Evolutionary conservation across 2,329 filamentous ascomycete species (phyloP), one percentile per base, ranked within the genome.

Genomic region (Aspergillus fructus): DNA sequence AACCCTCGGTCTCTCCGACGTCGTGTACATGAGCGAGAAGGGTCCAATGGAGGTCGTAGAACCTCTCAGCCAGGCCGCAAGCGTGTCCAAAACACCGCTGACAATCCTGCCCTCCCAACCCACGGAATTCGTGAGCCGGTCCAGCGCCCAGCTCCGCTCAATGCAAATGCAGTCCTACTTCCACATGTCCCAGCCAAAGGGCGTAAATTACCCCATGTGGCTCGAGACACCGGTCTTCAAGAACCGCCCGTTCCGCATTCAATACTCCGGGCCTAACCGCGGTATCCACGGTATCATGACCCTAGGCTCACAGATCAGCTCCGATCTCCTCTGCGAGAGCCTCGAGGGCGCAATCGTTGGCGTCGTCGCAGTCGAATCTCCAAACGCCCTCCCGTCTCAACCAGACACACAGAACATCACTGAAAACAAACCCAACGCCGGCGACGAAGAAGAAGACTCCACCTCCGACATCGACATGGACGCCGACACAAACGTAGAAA

Each of bases 81-180:
- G 69, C 17, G 68, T 71, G 37, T 66, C 66, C 45, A 64, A 55
- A 24, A 70, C 76, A 34, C 67, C 71, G 6, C 64, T 82, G 49
- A 79, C 79, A 52, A 76, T 75, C 2, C 70, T 85, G 5, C 71
- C 78, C 23, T 80, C 79, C 5, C 75, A 78, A 55, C 72, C 75
- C 39, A 76, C 75, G 33, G 73, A 77, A 51, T 75, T 74, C 48
- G 71, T 76, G 17, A 74, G 75, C 30, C 74, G 79, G 47, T 82
- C 79, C 23, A 79, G 81, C 27, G 74, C 76, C 1, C 81, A 85
- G 58, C 66, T 83, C 6, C 75, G 81, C 46, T 75, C 77, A 19
- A 86, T 87, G 83, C 83, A 85, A 60, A 83, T 80, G 60, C 79
- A 85, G 60, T 84, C 84, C 1, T 87, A 86, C 65, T 86, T 87